Evolutionary conservation across 2,329 filamentous ascomycete genomes (phyloP), one percentile per base, ranked within the genome.

Genomic region (Sordariomycetes sp.): DNA sequence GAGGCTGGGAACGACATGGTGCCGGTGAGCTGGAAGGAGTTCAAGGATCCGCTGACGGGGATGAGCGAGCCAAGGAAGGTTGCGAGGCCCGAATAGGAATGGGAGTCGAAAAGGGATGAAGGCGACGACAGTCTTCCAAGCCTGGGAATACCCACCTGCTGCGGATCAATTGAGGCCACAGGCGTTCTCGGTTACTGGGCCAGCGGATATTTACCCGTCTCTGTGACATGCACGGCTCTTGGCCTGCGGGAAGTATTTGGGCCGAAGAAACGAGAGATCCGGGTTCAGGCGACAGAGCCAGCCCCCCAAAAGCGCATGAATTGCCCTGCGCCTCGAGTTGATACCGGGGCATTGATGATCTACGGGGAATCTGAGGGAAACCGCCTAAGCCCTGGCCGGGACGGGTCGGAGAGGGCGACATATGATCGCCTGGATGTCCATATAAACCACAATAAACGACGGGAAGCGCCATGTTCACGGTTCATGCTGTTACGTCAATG

Each of bases 11-110:
- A 95, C 72, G 82, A 88, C 65, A 96, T 97, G 91, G 88, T 88
- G 66, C 93, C 94, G 1, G 82, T 96, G 58, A 95, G 87, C 72
- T 99, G 94, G 94, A 95, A 87, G 75, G 93, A 97, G 74, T 96
- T 95, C 75, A 82, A 83, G 67, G 93, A 97, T 75, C 84, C 86
- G 0, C 83, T 87, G 67, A 95, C 87, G 7, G 91, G 90, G 3
- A 68, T 77, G 53, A 84, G 79, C 64, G 94, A 97, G 79, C 74
- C 75, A 63, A 85, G 94, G 70, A 99, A 99, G 77, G 94, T 97
- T 60, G 94, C 94, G 22, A 94, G 95, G 74, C 94, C 94, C 28
- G 89, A 89, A 67, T 94, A 88, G 60, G 32, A n/a, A 24, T 14
- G 46, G 46, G 22, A 50, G 40, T 46, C 18, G 32, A n/a, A 34